Conservation (phyloP, 768 basidiomycete genomes). For the Holtermannia corniformis region DNA sequence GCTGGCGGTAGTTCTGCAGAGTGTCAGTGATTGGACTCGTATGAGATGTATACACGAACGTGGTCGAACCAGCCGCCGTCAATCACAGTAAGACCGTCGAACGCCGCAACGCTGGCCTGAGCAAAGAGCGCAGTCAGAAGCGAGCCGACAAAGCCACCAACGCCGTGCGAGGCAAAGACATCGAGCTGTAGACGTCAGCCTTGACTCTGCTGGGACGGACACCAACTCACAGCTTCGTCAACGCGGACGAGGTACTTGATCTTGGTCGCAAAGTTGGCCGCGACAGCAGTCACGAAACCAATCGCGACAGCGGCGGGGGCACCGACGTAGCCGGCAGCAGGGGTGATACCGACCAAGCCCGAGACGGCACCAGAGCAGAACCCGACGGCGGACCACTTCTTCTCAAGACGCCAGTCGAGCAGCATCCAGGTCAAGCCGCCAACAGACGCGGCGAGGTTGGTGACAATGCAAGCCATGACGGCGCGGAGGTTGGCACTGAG, state of each 20-base stretch:
- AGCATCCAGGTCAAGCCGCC: conserved; percentile 70
- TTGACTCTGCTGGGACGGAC: too few species aligned
- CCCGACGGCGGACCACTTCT: conserved; percentile 80
- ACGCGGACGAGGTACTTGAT: conserved; percentile 55
- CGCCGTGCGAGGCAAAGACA: conserved; percentile 81
- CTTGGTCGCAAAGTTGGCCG: conserved; percentile 78
- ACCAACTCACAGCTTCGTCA: too few species aligned
- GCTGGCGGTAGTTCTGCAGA: conserved; percentile 54
- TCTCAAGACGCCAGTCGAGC: conserved; percentile 67
- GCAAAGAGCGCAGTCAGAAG: conserved; percentile 68
- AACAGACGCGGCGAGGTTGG: conserved; percentile 69
- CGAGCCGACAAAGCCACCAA: conserved; percentile 56
- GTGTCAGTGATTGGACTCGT: neutral
- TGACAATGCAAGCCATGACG: conserved; percentile 75
- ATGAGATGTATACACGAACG: too few species aligned
- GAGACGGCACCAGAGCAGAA: conserved; percentile 87
- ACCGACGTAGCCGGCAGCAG: conserved; percentile 70
- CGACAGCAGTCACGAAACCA: conserved; percentile 60
- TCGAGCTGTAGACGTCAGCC: too few species aligned
- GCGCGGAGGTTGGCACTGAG: conserved; percentile 75
- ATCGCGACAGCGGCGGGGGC: conserved; percentile 55
- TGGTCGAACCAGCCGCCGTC: conserved; percentile 55
- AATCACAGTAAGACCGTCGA: conserved; percentile 56
- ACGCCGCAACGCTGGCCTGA: conserved; percentile 51
- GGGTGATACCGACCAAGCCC: conserved; percentile 76